phyloP scores from a whole-genome alignment of 2,329 filamentous ascomycete species.

The Fusarium haematococcum region DNA sequence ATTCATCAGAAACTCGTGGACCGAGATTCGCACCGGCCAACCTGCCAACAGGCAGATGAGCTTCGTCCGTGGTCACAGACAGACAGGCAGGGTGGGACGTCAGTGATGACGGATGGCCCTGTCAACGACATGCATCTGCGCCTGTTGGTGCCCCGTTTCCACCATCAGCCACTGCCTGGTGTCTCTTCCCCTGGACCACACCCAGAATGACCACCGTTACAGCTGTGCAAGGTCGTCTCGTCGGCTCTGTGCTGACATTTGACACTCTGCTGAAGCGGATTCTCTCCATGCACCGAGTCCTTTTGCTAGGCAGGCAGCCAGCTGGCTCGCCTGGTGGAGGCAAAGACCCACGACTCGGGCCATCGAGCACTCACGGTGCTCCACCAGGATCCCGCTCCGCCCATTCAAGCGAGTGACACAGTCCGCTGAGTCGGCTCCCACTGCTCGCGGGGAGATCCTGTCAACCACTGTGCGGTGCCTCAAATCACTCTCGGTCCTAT shows the following conservation, averaged over 20 bases:
- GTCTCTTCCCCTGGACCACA: constrained; percentile 22
- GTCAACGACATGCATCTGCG: constrained; percentile 24
- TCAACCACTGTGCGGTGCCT: constrained; percentile 19
- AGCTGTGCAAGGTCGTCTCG: constrained; percentile 30
- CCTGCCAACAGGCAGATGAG: constrained; percentile 28
- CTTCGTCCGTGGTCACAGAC: constrained; percentile 19
- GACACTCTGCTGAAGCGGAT: constrained; percentile 10
- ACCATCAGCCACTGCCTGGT: constrained; percentile 21
- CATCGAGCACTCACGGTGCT: constrained; percentile 15
- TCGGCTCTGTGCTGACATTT: constrained; percentile 30
- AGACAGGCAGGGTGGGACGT: constrained; percentile 36
- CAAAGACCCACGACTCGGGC: constrained; percentile 32
- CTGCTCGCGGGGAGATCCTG: constrained; percentile 34
- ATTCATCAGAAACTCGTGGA: constrained; percentile 2
- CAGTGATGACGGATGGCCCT: constrained; percentile 35
- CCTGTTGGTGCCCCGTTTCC: constrained; percentile 34
- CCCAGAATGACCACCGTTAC: constrained; percentile 27
- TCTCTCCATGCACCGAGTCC: constrained; percentile 12
- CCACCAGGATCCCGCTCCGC: constrained; percentile 24
- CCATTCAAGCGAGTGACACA: constrained; percentile 36
- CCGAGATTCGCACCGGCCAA: constrained; percentile 38
- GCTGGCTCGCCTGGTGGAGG: constrained; percentile 20
- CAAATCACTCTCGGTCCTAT: constrained; percentile 24
- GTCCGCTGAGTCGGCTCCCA: constrained; percentile 26
- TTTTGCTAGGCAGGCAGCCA: constrained; percentile 11